phyloP scores from a whole-genome alignment of 2,329 filamentous ascomycete species.

The Talaromyces sp. region DNA sequence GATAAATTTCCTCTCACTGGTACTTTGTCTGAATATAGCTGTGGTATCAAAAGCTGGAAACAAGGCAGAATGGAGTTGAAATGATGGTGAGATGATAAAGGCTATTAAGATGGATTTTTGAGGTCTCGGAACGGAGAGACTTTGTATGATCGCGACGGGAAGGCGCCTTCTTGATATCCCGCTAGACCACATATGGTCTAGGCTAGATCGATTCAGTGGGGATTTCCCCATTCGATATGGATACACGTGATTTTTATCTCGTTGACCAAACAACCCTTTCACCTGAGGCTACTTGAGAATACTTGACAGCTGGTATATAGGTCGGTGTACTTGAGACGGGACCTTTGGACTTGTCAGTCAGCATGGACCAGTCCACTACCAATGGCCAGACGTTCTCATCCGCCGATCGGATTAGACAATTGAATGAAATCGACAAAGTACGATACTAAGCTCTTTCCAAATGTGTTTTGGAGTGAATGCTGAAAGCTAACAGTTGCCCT shows the following conservation, averaged over 20 bases:
- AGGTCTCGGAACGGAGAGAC: neutral
- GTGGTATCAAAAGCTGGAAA: neutral
- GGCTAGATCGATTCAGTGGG: neutral
- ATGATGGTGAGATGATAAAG: neutral
- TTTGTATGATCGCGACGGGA: constrained; percentile 14
- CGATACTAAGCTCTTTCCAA: constrained; percentile 28
- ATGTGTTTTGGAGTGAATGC: too few relatives aligned
- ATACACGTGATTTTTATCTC: constrained; percentile 15
- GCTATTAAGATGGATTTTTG: neutral
- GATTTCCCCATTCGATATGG: constrained; percentile 7
- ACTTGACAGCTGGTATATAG: neutral
- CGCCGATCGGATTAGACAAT: constrained; percentile 73
- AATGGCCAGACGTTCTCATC: constrained; percentile 56
- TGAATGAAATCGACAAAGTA: constrained; percentile 73
- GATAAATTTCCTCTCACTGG: neutral
- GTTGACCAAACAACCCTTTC: neutral
- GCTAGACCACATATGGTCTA: constrained; percentile 7
- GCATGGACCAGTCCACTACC: constrained; percentile 1
- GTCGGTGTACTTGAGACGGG: neutral
- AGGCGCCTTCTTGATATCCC: constrained; percentile 17
- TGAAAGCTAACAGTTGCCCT: neutral
- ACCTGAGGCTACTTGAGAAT: neutral
- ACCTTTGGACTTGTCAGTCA: neutral
- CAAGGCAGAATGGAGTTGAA: neutral
- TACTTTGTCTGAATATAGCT: neutral